phyloP scores from a whole-genome alignment of 78 protist species.

The Trichosphaerium sp. region DNA sequence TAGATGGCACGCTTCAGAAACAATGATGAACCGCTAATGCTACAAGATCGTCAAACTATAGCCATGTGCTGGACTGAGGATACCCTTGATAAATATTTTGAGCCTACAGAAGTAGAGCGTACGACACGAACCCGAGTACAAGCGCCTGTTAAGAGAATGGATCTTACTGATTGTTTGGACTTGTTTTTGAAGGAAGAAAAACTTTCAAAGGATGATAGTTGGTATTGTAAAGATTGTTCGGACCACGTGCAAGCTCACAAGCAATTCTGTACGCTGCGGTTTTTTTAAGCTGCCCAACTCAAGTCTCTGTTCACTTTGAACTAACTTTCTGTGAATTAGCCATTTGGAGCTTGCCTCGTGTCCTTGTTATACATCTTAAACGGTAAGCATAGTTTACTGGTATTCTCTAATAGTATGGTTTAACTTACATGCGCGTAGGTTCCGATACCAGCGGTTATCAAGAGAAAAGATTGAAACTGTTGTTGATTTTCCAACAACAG shows the following conservation, averaged over 20 bases:
- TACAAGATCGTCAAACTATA: too few species aligned
- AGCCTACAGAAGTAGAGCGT: background rate
- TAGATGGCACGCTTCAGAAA: too few species aligned
- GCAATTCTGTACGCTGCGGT: background rate
- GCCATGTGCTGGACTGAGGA: too few species aligned
- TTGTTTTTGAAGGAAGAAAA: slow-evolving; percentile 32
- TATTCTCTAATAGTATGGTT: too few species aligned
- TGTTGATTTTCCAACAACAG: slow-evolving; percentile 28
- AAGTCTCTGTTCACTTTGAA: slow-evolving; percentile 26
- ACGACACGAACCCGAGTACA: background rate
- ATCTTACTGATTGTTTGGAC: slow-evolving; percentile 24
- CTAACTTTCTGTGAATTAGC: slow-evolving; percentile 41
- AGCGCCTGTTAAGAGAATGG: background rate
- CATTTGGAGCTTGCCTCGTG: slow-evolving; percentile 77
- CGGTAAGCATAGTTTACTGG: too few species aligned
- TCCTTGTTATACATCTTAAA: slow-evolving; percentile 80
- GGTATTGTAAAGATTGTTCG: slow-evolving; percentile 50
- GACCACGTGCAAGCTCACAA: background rate
- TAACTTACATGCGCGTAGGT: background rate
- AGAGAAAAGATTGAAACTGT: slow-evolving; percentile 41
- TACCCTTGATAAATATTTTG: too few species aligned
- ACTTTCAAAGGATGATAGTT: slow-evolving; percentile 42
- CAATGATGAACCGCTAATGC: too few species aligned
- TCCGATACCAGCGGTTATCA: slow-evolving; percentile 9
- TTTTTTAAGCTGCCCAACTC: background rate